These are phyloP conservation scores for Colletotrichum sp. DNA, from an alignment of 2,329 filamentous ascomycete genomes.

Conservation along the genomic window DNA sequence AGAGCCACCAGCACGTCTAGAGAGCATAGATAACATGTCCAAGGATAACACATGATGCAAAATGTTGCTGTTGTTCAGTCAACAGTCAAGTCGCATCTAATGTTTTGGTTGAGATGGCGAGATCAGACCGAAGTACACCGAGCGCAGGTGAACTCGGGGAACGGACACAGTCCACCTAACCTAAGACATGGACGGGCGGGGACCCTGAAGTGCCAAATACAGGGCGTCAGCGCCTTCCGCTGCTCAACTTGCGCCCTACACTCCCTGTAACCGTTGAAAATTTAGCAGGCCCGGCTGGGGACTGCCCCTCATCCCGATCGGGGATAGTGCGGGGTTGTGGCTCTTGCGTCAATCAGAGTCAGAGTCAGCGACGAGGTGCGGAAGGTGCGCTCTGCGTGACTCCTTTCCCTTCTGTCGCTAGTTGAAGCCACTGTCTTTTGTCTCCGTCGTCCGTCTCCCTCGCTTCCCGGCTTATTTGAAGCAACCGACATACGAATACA, in stretches of 20 bases:
- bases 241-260: background rate
- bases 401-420: background rate
- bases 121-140: background rate
- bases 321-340: conserved; percentile 24
- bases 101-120: background rate
- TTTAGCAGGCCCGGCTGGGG: background rate
- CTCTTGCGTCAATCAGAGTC: background rate
- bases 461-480: background rate
- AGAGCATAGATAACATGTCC: no score
- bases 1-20: background rate
- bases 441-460: background rate
- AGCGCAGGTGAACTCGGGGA: background rate
- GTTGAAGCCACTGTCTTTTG: background rate
- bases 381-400: background rate
- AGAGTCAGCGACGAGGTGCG: background rate
- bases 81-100: background rate
- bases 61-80: background rate
- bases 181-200: no score
- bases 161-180: background rate
- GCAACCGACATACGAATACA: background rate
- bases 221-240: background rate
- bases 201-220: background rate
- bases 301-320: conserved; percentile 22
- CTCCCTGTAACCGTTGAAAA: background rate
- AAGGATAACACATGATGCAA: background rate